Evolutionary conservation across 495 filamentous ascomycete species (phyloP).

Genomic region (Penicillium riverlandense): DNA sequence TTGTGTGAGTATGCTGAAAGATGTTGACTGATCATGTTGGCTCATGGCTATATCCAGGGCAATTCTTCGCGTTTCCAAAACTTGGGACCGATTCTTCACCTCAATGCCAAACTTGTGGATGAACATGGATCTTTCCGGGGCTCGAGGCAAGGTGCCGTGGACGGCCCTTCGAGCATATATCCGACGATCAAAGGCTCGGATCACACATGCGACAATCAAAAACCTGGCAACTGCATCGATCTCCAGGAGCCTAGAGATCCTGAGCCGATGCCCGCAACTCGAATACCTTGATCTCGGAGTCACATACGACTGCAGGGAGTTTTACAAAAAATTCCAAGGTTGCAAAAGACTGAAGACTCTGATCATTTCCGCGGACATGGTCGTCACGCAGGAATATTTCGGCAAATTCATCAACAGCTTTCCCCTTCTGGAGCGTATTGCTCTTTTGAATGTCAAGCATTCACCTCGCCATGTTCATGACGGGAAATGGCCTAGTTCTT

Average conservation of each 20-base stretch:
- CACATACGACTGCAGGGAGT: conserved; percentile 9
- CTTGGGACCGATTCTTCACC: conserved; percentile 42
- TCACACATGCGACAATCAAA: conserved; percentile 32
- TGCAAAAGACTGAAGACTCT: conserved; percentile 34
- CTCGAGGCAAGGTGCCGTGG: conserved; percentile 29
- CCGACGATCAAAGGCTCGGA: conserved; percentile 28
- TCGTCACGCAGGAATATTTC: conserved; percentile 22
- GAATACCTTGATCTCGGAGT: conserved; percentile 27
- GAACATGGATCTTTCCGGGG: conserved; percentile 41
- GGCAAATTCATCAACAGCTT: conserved; percentile 29
- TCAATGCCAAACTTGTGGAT: conserved; percentile 41
- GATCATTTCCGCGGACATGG: conserved; percentile 27
- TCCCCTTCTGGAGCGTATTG: conserved; percentile 33
- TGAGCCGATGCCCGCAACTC: conserved; percentile 31
- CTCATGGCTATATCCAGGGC: conserved; percentile 18
- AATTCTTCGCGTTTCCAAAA: conserved; percentile 45
- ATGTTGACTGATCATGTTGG: neutral
- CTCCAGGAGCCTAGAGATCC: conserved; percentile 20
- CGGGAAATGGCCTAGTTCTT: conserved; percentile 16
- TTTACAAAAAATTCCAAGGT: conserved; percentile 25
- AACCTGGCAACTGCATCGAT: conserved; percentile 20
- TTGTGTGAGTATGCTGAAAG: conserved; percentile 32
- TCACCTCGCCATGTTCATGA: conserved; percentile 5
- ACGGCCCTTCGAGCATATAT: conserved; percentile 38
- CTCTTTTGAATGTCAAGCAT: conserved; percentile 22